phyloP scores from a whole-genome alignment of 495 filamentous ascomycete genomes.

The Podospora tetraspora region DNA sequence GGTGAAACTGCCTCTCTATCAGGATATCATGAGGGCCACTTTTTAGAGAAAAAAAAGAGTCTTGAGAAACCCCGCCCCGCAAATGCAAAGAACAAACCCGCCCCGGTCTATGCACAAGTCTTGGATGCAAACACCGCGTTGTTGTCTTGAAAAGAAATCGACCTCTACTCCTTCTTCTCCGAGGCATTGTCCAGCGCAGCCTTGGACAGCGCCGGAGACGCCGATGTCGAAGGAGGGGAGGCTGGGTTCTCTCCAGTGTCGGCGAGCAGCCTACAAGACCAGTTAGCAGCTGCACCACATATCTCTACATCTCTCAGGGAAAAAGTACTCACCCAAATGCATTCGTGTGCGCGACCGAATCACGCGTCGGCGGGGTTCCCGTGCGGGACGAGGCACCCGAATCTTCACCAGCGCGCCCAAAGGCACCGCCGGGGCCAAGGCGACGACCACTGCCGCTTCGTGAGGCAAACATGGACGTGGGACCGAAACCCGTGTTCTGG shows the following conservation, averaged over 20 bases:
- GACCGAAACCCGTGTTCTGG: constrained; percentile 64
- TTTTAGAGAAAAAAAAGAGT: constrained; percentile 27
- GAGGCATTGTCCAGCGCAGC: constrained; percentile 53
- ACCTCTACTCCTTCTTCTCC: constrained; percentile 40
- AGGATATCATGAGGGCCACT: constrained; percentile 32
- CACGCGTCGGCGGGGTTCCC: constrained; percentile 74
- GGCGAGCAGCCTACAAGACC: constrained; percentile 40
- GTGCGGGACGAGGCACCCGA: constrained; percentile 72
- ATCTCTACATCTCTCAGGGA: not conserved
- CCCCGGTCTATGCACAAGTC: constrained; percentile 37
- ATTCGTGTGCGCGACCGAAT: constrained; percentile 67
- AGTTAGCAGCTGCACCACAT: constrained; percentile 21
- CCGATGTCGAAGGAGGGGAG: constrained; percentile 61
- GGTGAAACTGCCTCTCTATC: constrained; percentile 14
- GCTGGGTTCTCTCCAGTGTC: constrained; percentile 50
- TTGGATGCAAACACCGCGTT: constrained; percentile 30
- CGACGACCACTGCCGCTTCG: constrained; percentile 81
- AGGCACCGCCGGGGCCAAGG: constrained; percentile 59
- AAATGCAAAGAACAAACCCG: constrained; percentile 40
- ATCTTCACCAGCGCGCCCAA: constrained; percentile 69
- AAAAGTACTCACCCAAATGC: constrained; percentile 72
- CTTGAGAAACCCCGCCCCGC: constrained; percentile 26
- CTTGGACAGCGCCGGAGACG: constrained; percentile 55
- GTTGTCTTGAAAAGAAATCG: constrained; percentile 24
- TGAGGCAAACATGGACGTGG: constrained; percentile 70